Conservation (phyloP, 306 rosid genomes). For the Castanea crenata region DNA sequence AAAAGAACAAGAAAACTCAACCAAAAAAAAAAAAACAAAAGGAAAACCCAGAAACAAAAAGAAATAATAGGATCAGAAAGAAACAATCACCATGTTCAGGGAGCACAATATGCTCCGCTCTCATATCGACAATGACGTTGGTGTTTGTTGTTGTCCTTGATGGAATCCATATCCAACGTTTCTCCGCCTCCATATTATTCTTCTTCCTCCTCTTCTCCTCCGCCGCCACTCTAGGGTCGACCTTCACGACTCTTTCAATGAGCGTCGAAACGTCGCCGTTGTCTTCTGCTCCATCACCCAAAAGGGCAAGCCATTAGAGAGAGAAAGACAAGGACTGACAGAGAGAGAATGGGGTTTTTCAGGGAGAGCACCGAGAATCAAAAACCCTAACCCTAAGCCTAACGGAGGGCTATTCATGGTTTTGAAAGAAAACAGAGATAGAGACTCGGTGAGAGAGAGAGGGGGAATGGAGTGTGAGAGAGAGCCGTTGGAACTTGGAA, state of each 20-base stretch:
- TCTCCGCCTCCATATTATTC: no score
- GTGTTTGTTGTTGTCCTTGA: no score
- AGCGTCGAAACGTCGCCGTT: not conserved
- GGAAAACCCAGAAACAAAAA: not conserved
- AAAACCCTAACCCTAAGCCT: no score
- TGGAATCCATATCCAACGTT: no score
- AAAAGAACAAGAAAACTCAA: not conserved
- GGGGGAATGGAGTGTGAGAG: no score
- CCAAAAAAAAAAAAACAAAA: no score
- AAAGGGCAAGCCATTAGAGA: not conserved
- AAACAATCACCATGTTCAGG: not conserved
- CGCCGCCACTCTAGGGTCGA: not conserved
- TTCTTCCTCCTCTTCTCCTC: not conserved
- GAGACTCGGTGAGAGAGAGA: no score
- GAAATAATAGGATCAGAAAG: not conserved
- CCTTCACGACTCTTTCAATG: not conserved
- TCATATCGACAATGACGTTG: not conserved
- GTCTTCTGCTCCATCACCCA: not conserved
- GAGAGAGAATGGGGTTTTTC: no score
- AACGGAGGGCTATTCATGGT: no score
- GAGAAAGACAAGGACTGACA: not conserved
- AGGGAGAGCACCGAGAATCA: not conserved
- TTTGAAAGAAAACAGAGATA: no score
- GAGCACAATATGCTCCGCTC: not conserved
- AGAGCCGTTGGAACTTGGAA: no score